These are phyloP conservation scores for Fusarium sororula DNA, from an alignment of 2,329 filamentous ascomycete species.

Conservation along the genomic window DNA sequence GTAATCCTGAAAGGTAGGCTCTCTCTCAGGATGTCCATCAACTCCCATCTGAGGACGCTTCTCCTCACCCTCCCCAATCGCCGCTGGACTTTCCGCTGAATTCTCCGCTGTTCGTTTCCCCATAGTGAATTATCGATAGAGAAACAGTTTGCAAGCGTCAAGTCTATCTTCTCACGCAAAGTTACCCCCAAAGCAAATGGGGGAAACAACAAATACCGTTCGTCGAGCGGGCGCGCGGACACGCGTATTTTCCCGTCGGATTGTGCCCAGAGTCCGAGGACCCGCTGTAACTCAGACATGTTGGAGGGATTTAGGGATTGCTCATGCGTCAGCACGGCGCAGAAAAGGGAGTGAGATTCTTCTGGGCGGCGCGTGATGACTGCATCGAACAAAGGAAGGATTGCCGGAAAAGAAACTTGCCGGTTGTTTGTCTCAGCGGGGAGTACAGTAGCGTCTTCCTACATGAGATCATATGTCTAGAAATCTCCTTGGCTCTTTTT, in stretches of 20 bases:
- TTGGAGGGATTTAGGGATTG: background rate
- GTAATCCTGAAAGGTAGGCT: background rate
- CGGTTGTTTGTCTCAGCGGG: background rate
- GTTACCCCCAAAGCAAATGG: background rate
- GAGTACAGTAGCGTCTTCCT: background rate
- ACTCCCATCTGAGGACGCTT: background rate
- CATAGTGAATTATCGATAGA: background rate
- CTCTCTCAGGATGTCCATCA: background rate
- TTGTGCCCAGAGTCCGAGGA: background rate
- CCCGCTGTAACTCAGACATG: background rate
- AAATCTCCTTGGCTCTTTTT: background rate
- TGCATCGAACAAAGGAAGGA: background rate
- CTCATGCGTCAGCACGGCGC: background rate
- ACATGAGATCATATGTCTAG: background rate
- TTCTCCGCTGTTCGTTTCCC: background rate
- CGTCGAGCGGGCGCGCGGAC: background rate
- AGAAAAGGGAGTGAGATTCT: background rate
- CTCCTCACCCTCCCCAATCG: background rate
- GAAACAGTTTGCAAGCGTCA: background rate
- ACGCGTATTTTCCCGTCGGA: background rate
- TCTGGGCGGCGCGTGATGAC: background rate
- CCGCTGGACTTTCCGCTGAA: background rate
- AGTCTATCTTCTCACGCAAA: background rate
- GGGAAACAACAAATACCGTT: background rate
- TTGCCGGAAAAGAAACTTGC: background rate